Evolutionary conservation across 257 asterid genomes (phyloP).

Genomic region (Solanum ossicruentum): DNA sequence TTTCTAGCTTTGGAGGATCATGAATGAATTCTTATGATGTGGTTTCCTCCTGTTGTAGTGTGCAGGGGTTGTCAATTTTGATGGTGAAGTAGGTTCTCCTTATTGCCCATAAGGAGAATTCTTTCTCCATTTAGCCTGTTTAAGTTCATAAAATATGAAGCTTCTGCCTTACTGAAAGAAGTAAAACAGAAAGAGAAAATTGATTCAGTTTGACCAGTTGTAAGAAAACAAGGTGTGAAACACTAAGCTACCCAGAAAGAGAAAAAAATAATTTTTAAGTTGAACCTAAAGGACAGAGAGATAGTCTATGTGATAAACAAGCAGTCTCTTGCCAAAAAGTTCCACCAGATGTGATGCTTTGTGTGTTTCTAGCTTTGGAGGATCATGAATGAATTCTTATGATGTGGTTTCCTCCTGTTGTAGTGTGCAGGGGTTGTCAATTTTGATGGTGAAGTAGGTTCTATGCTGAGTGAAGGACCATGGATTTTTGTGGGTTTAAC

Average conservation of each 20-base stretch:
- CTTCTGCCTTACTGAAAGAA: neutral
- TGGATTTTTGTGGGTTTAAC: slow-evolving; percentile 90
- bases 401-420: slow-evolving; percentile 3
- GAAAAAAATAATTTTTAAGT: neutral
- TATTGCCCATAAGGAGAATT: neutral
- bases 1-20: neutral
- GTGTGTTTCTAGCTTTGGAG: neutral
- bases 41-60: slow-evolving; percentile 28
- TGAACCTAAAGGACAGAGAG: neutral
- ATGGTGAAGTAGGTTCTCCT: slow-evolving; percentile 71
- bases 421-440: slow-evolving; percentile 60
- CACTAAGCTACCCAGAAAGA: neutral
- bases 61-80: slow-evolving; percentile 52
- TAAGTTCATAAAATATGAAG: neutral
- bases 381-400: neutral
- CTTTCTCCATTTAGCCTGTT: neutral
- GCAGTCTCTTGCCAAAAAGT: neutral
- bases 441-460: slow-evolving; percentile 66
- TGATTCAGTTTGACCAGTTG: neutral
- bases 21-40: neutral
- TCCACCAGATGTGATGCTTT: neutral
- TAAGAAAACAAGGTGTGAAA: neutral
- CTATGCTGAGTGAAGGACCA: slow-evolving; percentile 94
- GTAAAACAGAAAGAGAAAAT: neutral
- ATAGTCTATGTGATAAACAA: neutral